phyloP scores from a whole-genome alignment of 768 basidiomycete genomes.

The Termitomyces sp. region DNA sequence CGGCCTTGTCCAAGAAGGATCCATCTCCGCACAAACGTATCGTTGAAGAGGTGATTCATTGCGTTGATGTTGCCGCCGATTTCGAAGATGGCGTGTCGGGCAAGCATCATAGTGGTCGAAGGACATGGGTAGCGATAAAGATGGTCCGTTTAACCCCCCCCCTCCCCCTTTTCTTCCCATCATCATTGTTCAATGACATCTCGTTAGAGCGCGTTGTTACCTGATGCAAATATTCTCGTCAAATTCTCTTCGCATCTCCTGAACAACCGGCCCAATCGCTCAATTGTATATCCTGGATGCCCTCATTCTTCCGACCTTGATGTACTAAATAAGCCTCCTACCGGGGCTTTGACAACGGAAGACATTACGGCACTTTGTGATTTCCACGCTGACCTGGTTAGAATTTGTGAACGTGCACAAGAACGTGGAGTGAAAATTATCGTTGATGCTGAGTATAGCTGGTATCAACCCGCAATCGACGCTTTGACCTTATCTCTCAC shows the following conservation, averaged over 20 bases:
- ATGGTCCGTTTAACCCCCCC: constrained; percentile 49
- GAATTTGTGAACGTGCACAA: constrained; percentile 61
- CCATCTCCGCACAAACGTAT: constrained; percentile 50
- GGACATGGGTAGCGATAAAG: constrained; percentile 86
- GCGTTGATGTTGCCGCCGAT: constrained; percentile 74
- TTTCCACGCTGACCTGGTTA: constrained; percentile 55
- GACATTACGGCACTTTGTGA: constrained; percentile 60
- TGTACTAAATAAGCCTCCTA: constrained; percentile 30
- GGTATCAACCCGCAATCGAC: constrained; percentile 83
- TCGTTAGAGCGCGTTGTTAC: constrained; percentile 61
- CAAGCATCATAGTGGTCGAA: constrained; percentile 29
- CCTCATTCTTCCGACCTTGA: constrained; percentile 56
- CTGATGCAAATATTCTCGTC: constrained; percentile 54
- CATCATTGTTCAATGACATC: background rate
- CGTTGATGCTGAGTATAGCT: constrained; percentile 82
- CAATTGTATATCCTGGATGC: constrained; percentile 65
- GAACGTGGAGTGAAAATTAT: constrained; percentile 63
- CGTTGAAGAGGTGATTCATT: constrained; percentile 70
- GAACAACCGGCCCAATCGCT: constrained; percentile 28
- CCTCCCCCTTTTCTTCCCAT: background rate
- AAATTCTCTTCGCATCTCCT: constrained; percentile 58
- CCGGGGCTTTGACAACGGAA: constrained; percentile 33
- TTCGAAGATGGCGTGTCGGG: constrained; percentile 56
- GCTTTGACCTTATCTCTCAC: constrained; percentile 71
- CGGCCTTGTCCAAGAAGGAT: constrained; percentile 12